Evolutionary conservation across 73 alveolate genomes (phyloP).

Genomic region (Urostyla sp.): DNA sequence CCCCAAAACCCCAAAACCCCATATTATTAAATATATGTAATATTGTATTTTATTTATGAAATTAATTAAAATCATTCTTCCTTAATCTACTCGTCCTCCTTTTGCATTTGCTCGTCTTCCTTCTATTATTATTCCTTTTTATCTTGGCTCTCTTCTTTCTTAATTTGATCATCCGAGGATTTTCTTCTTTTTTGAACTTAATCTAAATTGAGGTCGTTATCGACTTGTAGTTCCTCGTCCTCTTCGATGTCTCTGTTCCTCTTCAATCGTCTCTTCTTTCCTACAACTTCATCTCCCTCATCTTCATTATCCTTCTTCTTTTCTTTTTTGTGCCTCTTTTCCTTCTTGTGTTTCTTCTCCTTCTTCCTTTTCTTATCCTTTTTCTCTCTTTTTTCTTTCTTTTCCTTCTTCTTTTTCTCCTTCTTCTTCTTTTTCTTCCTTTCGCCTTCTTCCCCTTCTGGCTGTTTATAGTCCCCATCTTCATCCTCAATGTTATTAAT

Average conservation of each 20-base stretch:
- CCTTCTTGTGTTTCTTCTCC: conserved; percentile 7
- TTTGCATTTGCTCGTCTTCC: no score
- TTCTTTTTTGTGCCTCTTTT: conserved; percentile 4
- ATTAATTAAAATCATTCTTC: no score
- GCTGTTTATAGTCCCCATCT: neutral
- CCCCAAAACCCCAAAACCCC: no score
- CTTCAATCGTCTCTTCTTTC: neutral
- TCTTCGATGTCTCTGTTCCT: conserved; percentile 57
- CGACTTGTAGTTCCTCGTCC: no score
- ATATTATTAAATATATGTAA: no score
- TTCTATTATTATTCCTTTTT: no score
- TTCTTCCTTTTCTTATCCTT: neutral
- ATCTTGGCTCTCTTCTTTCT: no score
- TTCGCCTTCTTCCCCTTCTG: neutral
- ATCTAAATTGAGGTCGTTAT: no score
- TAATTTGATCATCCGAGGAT: no score
- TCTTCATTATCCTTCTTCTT: conserved; percentile 4
- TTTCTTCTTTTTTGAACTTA: no score
- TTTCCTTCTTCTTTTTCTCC: conserved; percentile 13
- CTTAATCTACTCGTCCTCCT: no score
- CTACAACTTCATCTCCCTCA: conserved; percentile 25
- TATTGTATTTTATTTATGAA: no score
- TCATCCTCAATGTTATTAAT: neutral
- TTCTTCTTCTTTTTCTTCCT: neutral
- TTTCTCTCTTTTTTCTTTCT: neutral